These are phyloP conservation scores for Talaromyces sp. DNA, from an alignment of 2,329 filamentous ascomycete genomes.

Conservation along the genomic window DNA sequence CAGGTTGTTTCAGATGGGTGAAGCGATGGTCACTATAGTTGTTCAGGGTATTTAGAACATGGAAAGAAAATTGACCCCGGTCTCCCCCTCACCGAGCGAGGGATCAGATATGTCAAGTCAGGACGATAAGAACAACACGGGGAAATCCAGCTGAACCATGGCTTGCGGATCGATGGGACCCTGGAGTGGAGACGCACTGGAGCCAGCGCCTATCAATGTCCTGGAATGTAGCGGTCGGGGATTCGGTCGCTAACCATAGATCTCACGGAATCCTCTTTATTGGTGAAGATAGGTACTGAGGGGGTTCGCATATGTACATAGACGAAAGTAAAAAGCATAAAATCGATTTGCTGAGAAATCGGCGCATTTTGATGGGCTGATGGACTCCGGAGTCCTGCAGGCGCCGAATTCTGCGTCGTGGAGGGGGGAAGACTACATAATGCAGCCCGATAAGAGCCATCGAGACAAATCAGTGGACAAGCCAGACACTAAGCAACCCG, in stretches of 20 bases:
- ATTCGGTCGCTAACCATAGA: constrained; percentile 10
- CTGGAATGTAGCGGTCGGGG: constrained; percentile 10
- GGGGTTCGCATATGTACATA: not conserved
- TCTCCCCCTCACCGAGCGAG: too few relatives aligned
- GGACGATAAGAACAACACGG: not conserved
- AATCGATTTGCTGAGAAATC: constrained; percentile 14
- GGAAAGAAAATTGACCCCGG: not conserved
- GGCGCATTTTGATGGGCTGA: constrained; percentile 11
- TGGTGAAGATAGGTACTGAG: constrained; percentile 2
- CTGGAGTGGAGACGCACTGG: not conserved
- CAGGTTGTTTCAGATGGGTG: not conserved
- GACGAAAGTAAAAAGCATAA: not conserved
- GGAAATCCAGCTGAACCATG: constrained; percentile 6
- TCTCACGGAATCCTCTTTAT: not conserved
- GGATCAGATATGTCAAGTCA: not conserved
- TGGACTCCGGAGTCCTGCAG: not conserved
- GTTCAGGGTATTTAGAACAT: not conserved
- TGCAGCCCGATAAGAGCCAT: not conserved
- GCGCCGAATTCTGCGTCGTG: not conserved
- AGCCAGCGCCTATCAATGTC: constrained; percentile 1
- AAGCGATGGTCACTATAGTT: not conserved
- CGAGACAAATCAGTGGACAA: not conserved
- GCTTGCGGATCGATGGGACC: constrained; percentile 6
- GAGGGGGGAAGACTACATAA: not conserved
- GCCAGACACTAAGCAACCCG: too few relatives aligned